These are phyloP conservation scores for Spiromastix sp. DNA, from an alignment of 2,329 filamentous ascomycete species.

Conservation along the genomic window DNA sequence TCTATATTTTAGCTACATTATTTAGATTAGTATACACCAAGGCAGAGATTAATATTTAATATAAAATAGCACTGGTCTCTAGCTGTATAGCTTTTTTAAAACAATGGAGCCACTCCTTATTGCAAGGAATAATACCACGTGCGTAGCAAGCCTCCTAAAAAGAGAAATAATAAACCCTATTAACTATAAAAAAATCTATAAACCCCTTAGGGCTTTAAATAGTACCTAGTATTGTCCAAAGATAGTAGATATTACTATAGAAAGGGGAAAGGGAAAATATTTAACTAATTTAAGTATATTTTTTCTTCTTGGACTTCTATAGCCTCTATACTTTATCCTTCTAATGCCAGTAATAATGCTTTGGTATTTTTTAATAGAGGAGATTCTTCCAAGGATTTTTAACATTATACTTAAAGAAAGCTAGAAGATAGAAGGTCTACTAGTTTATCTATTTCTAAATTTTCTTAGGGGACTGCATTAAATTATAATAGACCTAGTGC, in stretches of 20 bases:
- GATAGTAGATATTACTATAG: background rate
- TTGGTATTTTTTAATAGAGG: background rate
- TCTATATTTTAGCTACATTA: background rate
- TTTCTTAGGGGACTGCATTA: background rate
- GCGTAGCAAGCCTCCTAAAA: background rate
- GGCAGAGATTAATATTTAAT: background rate
- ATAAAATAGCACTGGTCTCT: background rate
- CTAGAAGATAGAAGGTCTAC: background rate
- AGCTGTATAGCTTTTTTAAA: background rate
- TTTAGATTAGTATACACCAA: background rate
- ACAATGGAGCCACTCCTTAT: background rate
- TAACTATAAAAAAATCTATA: background rate
- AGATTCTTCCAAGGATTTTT: background rate
- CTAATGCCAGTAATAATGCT: background rate
- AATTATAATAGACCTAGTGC: background rate
- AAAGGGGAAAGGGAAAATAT: background rate
- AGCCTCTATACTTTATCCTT: background rate
- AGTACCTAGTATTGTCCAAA: background rate
- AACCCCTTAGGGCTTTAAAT: background rate
- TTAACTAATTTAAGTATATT: background rate
- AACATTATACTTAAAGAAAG: background rate
- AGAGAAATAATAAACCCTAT: background rate
- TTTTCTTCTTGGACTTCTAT: rapidly evolving
- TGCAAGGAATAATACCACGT: background rate
- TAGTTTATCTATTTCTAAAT: background rate